Evolutionary conservation across 2,329 filamentous ascomycete genomes (phyloP).

Genomic region (Aureobasidium subglaciale): DNA sequence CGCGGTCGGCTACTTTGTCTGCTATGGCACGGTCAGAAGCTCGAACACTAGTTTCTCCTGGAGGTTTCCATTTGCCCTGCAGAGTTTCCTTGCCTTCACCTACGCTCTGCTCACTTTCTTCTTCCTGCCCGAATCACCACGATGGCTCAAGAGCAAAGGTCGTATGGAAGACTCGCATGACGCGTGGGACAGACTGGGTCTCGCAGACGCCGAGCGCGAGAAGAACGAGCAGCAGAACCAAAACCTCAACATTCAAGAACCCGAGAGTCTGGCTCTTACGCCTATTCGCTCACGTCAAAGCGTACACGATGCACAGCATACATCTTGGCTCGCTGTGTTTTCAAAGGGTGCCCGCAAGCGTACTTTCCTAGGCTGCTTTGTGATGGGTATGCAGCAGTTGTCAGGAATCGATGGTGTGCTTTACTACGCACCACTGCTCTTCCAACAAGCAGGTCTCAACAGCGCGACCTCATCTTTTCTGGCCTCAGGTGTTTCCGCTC

Average conservation of each 20-base stretch:
- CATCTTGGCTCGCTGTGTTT: constrained; percentile 2
- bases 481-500: constrained; percentile 53
- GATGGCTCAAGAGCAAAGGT: constrained; percentile 50
- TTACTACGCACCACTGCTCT: constrained; percentile 56
- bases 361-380: constrained; percentile 45
- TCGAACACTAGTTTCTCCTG: constrained; percentile 47
- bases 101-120: constrained; percentile 35
- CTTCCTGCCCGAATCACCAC: constrained; percentile 48
- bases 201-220: constrained; percentile 39
- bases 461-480: constrained; percentile 50
- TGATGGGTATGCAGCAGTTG: constrained; percentile 49
- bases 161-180: constrained; percentile 39
- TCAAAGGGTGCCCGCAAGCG: constrained; percentile 20
- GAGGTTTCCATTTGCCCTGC: constrained; percentile 50
- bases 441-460: constrained; percentile 52
- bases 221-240: constrained; percentile 32
- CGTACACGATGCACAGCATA: not conserved
- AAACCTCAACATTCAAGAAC: not conserved
- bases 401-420: constrained; percentile 54
- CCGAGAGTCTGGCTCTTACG: constrained; percentile 1
- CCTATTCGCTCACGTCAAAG: constrained; percentile 9
- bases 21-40: constrained; percentile 46
- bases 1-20: constrained; percentile 52
- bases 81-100: constrained; percentile 35
- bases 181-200: constrained; percentile 34